Evolutionary conservation across 192 early-diverging fungal species (phyloP).

Genomic region (Dissophora globulifera): DNA sequence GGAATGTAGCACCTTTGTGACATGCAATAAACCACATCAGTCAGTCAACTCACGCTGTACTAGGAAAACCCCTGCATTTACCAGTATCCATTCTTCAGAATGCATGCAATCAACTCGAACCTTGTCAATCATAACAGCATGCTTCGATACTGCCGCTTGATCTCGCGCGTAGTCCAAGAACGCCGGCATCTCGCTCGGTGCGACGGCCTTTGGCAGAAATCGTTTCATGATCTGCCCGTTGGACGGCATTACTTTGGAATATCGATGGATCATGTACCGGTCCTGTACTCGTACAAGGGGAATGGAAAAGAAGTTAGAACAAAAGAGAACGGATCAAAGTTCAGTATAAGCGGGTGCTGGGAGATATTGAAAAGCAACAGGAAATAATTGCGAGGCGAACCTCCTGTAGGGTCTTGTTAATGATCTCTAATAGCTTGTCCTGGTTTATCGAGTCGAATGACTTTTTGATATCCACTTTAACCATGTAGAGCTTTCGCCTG

Average conservation of each 20-base stretch:
- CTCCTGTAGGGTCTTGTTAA: constrained; percentile 62
- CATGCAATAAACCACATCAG: neutral
- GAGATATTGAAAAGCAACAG: no score
- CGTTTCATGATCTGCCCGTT: constrained; percentile 34
- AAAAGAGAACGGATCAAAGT: neutral
- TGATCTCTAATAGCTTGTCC: constrained; percentile 65
- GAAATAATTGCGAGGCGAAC: no score
- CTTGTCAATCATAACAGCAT: constrained; percentile 78
- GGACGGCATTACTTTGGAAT: constrained; percentile 57
- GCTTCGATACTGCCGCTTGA: constrained; percentile 59
- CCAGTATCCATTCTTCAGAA: no score
- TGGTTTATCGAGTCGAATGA: constrained; percentile 91
- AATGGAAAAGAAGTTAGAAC: no score
- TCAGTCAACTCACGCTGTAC: no score
- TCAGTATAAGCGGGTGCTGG: no score
- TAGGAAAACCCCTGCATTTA: no score
- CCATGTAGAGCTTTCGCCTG: constrained; percentile 71
- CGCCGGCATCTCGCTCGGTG: neutral
- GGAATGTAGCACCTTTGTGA: constrained; percentile 61
- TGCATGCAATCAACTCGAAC: neutral
- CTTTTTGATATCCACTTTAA: constrained; percentile 82
- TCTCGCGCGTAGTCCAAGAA: constrained; percentile 54
- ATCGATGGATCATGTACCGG: constrained; percentile 77
- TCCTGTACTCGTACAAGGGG: no score
- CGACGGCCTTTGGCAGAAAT: constrained; percentile 21